phyloP scores from a whole-genome alignment of 1,284 basidiomycete species.

The Moesziomyces parantarcticus region DNA sequence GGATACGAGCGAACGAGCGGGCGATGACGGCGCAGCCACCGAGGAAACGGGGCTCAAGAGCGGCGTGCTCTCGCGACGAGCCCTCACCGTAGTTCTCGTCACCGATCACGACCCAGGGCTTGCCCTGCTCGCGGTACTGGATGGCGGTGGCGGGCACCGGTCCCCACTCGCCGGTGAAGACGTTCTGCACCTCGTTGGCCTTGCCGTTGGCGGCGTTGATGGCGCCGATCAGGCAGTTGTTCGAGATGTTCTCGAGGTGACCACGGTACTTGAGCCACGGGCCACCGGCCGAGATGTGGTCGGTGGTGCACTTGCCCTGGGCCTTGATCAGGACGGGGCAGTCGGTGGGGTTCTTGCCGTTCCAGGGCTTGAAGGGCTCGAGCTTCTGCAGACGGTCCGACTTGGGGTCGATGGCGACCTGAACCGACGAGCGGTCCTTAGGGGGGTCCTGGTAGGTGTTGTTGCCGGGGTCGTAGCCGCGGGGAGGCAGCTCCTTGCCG shows the following conservation, averaged over 20 bases:
- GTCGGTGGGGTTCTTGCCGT: slow-evolving; percentile 89
- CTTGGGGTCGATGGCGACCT: slow-evolving; percentile 87
- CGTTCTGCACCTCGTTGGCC: slow-evolving; percentile 93
- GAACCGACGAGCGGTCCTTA: slow-evolving; percentile 81
- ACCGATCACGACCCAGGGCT: slow-evolving; percentile 93
- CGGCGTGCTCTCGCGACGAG: slow-evolving; percentile 96
- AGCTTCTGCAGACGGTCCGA: slow-evolving; percentile 95
- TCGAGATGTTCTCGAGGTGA: slow-evolving; percentile 97
- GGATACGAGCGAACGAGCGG: slow-evolving; percentile 96
- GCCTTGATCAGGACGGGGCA: slow-evolving; percentile 97
- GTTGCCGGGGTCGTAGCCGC: slow-evolving; percentile 94
- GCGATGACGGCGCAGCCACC: slow-evolving; percentile 95
- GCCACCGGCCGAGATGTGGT: slow-evolving; percentile 85
- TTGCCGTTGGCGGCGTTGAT: slow-evolving; percentile 95
- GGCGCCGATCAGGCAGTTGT: slow-evolving; percentile 94
- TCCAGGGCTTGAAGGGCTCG: slow-evolving; percentile 89
- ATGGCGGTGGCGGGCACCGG: slow-evolving; percentile 86
- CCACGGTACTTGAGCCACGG: slow-evolving; percentile 99
- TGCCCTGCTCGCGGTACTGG: slow-evolving; percentile 86
- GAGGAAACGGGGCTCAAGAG: slow-evolving; percentile 95
- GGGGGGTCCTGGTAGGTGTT: slow-evolving; percentile 98
- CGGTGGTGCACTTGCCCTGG: slow-evolving; percentile 93
- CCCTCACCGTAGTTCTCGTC: slow-evolving; percentile 93
- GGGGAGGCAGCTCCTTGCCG: slow-evolving; percentile 91
- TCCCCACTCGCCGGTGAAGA: slow-evolving; percentile 85